Percentiles rank a stretch among this genome's conserved stretches.
Conservation (phyloP, 345 rosid species). For the Erucastrum elatum region DNA sequence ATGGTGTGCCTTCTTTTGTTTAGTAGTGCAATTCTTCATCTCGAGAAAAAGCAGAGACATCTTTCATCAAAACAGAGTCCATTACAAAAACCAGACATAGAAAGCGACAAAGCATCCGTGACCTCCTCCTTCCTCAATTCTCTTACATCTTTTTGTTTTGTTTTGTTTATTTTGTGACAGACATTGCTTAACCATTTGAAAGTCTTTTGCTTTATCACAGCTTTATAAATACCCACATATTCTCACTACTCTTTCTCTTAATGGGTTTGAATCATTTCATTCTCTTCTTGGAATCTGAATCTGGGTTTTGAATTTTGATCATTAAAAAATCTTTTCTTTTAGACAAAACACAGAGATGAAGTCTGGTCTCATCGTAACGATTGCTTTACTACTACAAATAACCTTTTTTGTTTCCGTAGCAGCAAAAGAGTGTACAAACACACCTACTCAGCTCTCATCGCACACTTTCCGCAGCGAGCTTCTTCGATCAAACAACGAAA, state of each 20-base stretch:
- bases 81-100: not conserved
- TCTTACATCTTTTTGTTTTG: not conserved
- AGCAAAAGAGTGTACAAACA: constrained; percentile 84
- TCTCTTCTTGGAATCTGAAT: constrained; percentile 5
- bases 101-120: constrained; percentile 1
- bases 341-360: constrained; percentile 18
- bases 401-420: constrained; percentile 34
- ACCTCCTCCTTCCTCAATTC: not conserved
- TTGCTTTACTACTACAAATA: not conserved
- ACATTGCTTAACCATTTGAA: not conserved
- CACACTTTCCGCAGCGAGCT: constrained; percentile 72
- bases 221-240: constrained; percentile 31
- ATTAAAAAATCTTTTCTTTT: not conserved
- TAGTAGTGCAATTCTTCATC: not conserved
- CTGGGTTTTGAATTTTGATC: constrained; percentile 9
- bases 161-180: not conserved
- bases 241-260: constrained; percentile 17
- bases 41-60: not conserved
- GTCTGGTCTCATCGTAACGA: constrained; percentile 23
- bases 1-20: not conserved
- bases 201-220: not conserved
- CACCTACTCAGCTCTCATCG: constrained; percentile 61
- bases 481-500: constrained; percentile 58
- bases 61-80: not conserved
- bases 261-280: constrained; percentile 7